Evolutionary conservation across 208 protist genomes (phyloP).

Genomic region (Trypanosoma congolense): DNA sequence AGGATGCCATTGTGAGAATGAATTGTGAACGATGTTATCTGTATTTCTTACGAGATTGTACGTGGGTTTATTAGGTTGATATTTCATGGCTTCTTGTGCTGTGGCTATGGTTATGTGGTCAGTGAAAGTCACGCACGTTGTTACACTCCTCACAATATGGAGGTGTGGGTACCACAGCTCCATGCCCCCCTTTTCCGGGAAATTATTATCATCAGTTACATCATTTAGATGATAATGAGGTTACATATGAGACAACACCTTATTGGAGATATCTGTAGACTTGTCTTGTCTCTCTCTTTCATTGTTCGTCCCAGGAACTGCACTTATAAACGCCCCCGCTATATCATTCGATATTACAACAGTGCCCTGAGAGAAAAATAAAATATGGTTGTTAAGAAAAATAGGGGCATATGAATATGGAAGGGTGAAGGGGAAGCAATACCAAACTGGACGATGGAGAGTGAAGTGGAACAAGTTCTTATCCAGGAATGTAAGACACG

Average conservation of each 20-base stretch:
- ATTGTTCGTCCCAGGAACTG: no score
- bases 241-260: constrained; percentile 1
- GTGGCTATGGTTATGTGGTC: no score
- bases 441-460: constrained; percentile 1
- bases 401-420: constrained; percentile 1
- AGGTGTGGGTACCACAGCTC: neutral
- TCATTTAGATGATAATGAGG: neutral
- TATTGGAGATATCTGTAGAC: constrained; percentile 1
- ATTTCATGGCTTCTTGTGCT: no score
- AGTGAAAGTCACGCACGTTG: no score
- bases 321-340: no score
- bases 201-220: constrained; percentile 2
- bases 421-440: no score
- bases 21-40: constrained; percentile 3
- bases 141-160: constrained; percentile 1
- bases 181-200: neutral
- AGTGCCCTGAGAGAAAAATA: no score
- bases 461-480: constrained; percentile 1
- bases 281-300: neutral
- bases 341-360: no score
- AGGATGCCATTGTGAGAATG: neutral
- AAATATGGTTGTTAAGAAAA: neutral
- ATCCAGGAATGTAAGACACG: constrained; percentile 1
- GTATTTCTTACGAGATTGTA: no score
- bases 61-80: no score